A percentile compares a stretch with the other conserved stretches of the same genome.
phyloP scores from a whole-genome alignment of 345 rosid genomes.

The Populus simonii region DNA sequence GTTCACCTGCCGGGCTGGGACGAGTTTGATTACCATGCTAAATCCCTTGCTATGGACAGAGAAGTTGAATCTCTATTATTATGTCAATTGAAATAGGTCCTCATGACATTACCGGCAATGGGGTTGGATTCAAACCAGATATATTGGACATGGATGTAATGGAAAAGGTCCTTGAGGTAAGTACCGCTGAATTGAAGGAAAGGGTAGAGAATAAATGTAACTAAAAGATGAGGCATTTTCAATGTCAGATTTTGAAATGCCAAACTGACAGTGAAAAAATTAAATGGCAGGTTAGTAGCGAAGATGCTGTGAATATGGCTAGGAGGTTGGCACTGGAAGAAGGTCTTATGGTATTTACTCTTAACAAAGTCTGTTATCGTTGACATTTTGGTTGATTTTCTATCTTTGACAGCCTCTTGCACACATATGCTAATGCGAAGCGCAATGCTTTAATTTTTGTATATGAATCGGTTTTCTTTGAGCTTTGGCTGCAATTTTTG shows the following conservation, averaged over 20 bases:
- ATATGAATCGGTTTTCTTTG: neutral
- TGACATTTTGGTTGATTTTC: neutral
- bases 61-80: neutral
- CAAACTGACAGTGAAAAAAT: neutral
- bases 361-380: neutral
- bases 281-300: constrained; percentile 69
- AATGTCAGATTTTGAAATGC: constrained; percentile 6
- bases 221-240: neutral
- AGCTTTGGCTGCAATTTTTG: neutral
- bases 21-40: neutral
- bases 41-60: neutral
- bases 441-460: neutral
- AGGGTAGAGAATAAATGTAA: neutral
- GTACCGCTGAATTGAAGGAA: neutral
- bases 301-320: constrained; percentile 91
- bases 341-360: constrained; percentile 75
- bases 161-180: constrained; percentile 89
- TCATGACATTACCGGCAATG: constrained; percentile 89
- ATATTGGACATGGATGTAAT: constrained; percentile 91
- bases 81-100: constrained; percentile 56
- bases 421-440: neutral
- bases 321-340: constrained; percentile 88
- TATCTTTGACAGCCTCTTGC: neutral
- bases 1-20: too few relatives aligned
- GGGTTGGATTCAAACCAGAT: constrained; percentile 96